phyloP scores from a whole-genome alignment of 306 rosid species.

The Castanea sativa region DNA sequence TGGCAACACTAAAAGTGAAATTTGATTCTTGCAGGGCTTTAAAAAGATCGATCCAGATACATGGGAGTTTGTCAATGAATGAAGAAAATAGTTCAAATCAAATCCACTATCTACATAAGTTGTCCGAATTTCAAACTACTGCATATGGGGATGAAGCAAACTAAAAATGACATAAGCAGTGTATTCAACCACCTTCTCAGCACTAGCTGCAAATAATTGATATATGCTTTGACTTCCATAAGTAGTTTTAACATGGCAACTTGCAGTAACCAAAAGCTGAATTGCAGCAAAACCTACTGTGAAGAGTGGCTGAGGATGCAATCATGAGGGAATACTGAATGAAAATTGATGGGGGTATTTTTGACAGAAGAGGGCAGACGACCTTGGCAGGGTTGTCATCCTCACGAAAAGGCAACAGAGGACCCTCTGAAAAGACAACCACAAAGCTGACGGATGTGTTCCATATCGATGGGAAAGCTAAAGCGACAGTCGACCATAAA shows the following conservation, averaged over 20 bases:
- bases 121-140: conserved; percentile 14
- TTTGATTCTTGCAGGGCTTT: too few species aligned
- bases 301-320: conserved; percentile 26
- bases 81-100: neutral
- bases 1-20: too few species aligned
- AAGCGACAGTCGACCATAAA: too few species aligned
- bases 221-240: conserved; percentile 75
- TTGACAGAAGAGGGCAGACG: too few species aligned
- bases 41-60: too few species aligned
- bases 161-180: conserved; percentile 62
- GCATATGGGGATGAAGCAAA: conserved; percentile 21
- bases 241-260: conserved; percentile 77
- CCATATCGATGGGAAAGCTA: too few species aligned
- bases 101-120: neutral
- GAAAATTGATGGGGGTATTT: too few species aligned
- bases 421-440: too few species aligned
- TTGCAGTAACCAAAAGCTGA: conserved; percentile 79
- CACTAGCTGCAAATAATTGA: conserved; percentile 69
- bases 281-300: conserved; percentile 76
- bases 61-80: too few species aligned
- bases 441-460: too few species aligned
- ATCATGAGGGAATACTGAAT: conserved; percentile 2
- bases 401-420: too few species aligned
- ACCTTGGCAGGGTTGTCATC: too few species aligned
- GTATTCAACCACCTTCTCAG: conserved; percentile 90